Conservation (phyloP, 1,284 basidiomycete genomes). For the Entoloma clypeatum region DNA sequence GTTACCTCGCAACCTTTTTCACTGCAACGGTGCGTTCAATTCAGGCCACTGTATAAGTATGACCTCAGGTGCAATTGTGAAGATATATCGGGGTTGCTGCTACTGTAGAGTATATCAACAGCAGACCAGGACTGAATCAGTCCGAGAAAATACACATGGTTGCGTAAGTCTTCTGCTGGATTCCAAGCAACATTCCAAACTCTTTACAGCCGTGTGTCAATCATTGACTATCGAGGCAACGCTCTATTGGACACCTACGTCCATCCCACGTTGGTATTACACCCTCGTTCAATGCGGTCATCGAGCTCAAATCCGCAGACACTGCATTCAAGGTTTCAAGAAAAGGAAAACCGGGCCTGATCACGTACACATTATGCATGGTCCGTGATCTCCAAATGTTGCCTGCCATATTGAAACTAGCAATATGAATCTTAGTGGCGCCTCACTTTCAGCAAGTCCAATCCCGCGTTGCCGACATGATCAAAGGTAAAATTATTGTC, state of each 20-base stretch:
- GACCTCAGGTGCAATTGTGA: no score
- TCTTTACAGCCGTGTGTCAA: constrained; percentile 28
- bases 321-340: constrained; percentile 46
- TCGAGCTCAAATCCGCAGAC: constrained; percentile 21
- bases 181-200: constrained; percentile 6
- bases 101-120: no score
- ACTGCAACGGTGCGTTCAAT: no score
- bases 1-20: no score
- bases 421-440: constrained; percentile 28
- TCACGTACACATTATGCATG: constrained; percentile 36
- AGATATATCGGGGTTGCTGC: no score
- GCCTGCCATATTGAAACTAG: constrained; percentile 3
- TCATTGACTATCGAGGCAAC: constrained; percentile 48
- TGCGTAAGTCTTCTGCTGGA: constrained; percentile 37
- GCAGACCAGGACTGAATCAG: no score
- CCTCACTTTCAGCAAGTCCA: constrained; percentile 47
- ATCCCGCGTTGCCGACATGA: constrained; percentile 38
- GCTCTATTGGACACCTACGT: constrained; percentile 50
- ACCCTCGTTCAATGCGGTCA: constrained; percentile 3
- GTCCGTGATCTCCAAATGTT: constrained; percentile 25
- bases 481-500: constrained; percentile 48
- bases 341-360: constrained; percentile 45
- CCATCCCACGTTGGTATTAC: constrained; percentile 45
- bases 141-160: constrained; percentile 50
- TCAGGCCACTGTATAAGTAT: no score